These are phyloP conservation scores for Gnaphalium uliginosum DNA, from an alignment of 129 eudicot species.

Conservation along the genomic window DNA sequence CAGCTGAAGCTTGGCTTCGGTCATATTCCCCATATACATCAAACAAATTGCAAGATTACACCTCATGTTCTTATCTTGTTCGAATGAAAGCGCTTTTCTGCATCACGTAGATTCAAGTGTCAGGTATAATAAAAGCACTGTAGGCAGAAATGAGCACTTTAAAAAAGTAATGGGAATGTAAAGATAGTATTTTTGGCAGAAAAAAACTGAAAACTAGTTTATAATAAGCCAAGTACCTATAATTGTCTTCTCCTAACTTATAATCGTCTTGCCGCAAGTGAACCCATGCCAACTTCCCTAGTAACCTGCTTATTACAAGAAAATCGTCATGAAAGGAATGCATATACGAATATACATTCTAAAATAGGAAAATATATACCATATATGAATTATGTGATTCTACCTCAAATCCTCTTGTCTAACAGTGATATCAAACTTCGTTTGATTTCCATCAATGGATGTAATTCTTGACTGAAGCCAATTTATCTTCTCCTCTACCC, in stretches of 20 bases:
- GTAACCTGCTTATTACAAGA: constrained; percentile 51
- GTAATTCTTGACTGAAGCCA: constrained; percentile 55
- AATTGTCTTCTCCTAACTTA: constrained; percentile 68
- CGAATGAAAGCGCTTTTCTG: constrained; percentile 81
- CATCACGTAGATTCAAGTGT: constrained; percentile 1
- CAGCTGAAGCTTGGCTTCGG: constrained; percentile 74
- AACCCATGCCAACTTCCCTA: constrained; percentile 94
- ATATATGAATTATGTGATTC: not conserved
- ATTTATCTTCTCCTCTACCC: constrained; percentile 74
- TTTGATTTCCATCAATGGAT: constrained; percentile 51
- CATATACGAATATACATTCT: not conserved
- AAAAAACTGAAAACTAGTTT: not conserved
- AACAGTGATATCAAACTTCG: constrained; percentile 56
- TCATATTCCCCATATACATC: constrained; percentile 66
- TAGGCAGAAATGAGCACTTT: too few relatives aligned
- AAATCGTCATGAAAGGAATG: not conserved
- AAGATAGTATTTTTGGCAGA: not conserved
- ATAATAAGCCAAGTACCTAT: constrained; percentile 46
- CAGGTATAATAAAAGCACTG: not conserved
- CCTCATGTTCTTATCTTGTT: constrained; percentile 81
- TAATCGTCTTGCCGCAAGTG: constrained; percentile 65
- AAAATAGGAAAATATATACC: not conserved
- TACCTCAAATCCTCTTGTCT: constrained; percentile 86
- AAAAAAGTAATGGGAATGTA: not conserved
- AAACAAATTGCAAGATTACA: constrained; percentile 86